phyloP scores from a whole-genome alignment of 129 eudicot species.

The Calendula officinalis region DNA sequence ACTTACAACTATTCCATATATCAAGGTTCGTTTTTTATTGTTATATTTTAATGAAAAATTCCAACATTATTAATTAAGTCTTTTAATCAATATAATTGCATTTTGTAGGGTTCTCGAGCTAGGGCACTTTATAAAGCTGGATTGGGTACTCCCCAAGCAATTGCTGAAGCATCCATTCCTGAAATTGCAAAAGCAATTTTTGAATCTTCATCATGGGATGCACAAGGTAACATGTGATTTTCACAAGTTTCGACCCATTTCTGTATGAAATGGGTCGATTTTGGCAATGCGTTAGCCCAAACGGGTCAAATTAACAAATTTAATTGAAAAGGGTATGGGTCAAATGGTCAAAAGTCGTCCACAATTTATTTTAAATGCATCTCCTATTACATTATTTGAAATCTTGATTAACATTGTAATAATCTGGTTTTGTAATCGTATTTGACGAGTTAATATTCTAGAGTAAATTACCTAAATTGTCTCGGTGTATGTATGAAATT shows the following conservation, averaged over 20 bases:
- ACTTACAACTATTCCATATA: slow-evolving; percentile 77
- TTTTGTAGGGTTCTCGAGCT: slow-evolving; percentile 85
- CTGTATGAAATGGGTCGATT: not conserved
- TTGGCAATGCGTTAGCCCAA: not conserved
- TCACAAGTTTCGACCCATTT: not conserved
- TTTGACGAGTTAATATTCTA: too few relatives aligned
- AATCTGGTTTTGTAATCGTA: too few relatives aligned
- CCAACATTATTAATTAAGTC: too few relatives aligned
- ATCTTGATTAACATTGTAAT: too few relatives aligned
- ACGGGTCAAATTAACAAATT: not conserved
- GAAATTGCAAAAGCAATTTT: slow-evolving; percentile 85
- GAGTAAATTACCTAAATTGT: too few relatives aligned
- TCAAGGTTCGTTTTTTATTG: slow-evolving; percentile 50
- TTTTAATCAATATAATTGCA: slow-evolving; percentile 7
- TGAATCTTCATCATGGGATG: slow-evolving; percentile 92
- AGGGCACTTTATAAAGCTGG: slow-evolving; percentile 97
- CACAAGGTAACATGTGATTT: slow-evolving; percentile 49
- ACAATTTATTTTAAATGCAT: not conserved
- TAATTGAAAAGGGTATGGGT: not conserved
- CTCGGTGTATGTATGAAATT: too few relatives aligned
- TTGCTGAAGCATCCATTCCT: slow-evolving; percentile 83
- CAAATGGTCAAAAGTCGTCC: not conserved
- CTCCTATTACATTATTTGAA: too few relatives aligned
- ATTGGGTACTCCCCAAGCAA: slow-evolving; percentile 87
- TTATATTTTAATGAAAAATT: not conserved